Conservation (phyloP, 2,329 filamentous ascomycete genomes). For the Venturia pyrina region DNA sequence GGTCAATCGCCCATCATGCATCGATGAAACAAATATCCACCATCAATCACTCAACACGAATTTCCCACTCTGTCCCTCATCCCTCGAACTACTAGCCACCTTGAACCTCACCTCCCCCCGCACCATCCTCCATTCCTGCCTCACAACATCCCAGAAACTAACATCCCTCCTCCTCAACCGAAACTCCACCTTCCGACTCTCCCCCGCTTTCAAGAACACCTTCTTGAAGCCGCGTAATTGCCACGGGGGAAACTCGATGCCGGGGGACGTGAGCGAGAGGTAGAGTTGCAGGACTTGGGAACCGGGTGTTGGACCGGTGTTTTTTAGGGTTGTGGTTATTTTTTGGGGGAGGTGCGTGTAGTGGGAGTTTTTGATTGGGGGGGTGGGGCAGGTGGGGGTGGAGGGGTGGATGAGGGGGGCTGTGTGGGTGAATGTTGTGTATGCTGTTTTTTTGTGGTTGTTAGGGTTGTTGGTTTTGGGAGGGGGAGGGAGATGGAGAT, state of each 20-base stretch:
- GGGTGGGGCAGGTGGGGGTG: slow-evolving; percentile 13
- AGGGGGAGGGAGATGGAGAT: neutral
- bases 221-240: slow-evolving; percentile 21
- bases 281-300: slow-evolving; percentile 31
- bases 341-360: neutral
- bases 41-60: neutral
- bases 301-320: slow-evolving; percentile 25
- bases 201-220: slow-evolving; percentile 13
- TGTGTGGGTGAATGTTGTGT: slow-evolving; percentile 32
- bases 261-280: slow-evolving; percentile 24
- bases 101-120: neutral
- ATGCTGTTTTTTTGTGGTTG: slow-evolving; percentile 16
- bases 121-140: slow-evolving; percentile 12
- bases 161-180: slow-evolving; percentile 14
- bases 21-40: neutral
- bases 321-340: slow-evolving; percentile 25
- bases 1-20: no score
- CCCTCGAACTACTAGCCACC: slow-evolving; percentile 2
- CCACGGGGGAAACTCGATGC: slow-evolving; percentile 21
- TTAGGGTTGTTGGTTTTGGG: no score
- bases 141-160: slow-evolving; percentile 14
- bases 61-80: neutral
- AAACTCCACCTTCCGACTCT: slow-evolving; percentile 10
- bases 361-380: slow-evolving; percentile 1
- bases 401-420: slow-evolving; percentile 9